A percentile compares a stretch with the other conserved stretches of the same genome.
phyloP scores from a whole-genome alignment of 2,329 filamentous ascomycete species.

The Apiospora koreana region DNA sequence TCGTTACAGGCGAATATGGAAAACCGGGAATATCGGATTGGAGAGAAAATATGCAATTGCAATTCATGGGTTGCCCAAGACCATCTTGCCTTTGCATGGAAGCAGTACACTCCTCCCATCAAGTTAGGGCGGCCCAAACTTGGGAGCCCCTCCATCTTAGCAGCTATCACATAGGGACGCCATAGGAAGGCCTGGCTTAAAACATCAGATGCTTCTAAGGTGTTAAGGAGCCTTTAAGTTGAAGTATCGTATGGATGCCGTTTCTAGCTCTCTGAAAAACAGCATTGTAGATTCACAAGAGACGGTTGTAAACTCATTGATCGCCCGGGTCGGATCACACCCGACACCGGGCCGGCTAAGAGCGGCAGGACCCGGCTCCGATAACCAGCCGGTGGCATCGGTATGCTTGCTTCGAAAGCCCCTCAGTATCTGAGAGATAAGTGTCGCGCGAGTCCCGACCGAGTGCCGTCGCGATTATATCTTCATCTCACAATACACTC shows the following conservation, averaged over 20 bases:
- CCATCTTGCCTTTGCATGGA: neutral
- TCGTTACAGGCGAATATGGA: neutral
- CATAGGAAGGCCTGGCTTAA: no score
- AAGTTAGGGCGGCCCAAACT: neutral
- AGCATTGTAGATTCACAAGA: neutral
- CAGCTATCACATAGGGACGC: neutral
- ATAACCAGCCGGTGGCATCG: constrained; percentile 3
- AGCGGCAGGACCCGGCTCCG: constrained; percentile 4
- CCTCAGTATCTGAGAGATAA: neutral
- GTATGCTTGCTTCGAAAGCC: neutral
- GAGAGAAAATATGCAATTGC: neutral
- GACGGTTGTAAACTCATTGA: neutral
- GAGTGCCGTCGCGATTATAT: neutral
- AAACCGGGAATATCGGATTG: no score
- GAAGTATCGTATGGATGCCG: neutral
- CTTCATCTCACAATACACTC: neutral
- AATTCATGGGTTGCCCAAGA: neutral
- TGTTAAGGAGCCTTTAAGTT: no score
- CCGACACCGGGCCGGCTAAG: neutral
- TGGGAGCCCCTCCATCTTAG: neutral
- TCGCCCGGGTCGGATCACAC: neutral
- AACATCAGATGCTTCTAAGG: no score
- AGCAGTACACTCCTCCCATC: neutral
- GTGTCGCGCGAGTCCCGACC: neutral
- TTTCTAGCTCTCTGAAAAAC: no score